Evolutionary conservation across 225 moss, liverwort and hornwort species (phyloP), one percentile per base, ranked within the genome.

Genomic region (Antitrichia curtipendula): DNA sequence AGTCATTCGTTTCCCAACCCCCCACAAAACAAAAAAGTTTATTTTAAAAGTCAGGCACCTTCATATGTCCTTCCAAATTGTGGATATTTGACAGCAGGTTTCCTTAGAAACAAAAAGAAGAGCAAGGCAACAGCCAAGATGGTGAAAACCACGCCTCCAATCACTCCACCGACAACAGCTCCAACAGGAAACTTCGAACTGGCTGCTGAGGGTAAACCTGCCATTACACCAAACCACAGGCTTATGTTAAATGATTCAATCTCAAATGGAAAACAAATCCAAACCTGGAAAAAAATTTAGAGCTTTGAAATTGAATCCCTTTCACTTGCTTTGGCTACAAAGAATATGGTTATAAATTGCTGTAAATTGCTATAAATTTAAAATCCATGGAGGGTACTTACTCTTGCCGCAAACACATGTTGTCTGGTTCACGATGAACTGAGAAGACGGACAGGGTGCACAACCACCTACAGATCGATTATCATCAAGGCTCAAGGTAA

Each of bases 21-120:
- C 14, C 1, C n/a, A 9, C 15, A 23, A 23, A 45, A 45, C 45
- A 45, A 50, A 49, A 50, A 74, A 76, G 15, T 45, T 1, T 3
- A 17, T 12, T n/a, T 41, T 16, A 5, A 34, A n/a, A n/a, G 4
- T n/a, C n/a, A n/a, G 8, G 58, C 57, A 91, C 91, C 86, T 65
- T 88, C 91, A 36, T 86, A 86, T 17, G 19, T 65, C 58, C 88
- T 88, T 82, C 91, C 88, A 65, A 91, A 91, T 4, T 88, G 76
- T 20, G 86, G 88, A 43, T 91, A 91, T 78, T 88, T 91, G 63
- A 22, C 47, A 17, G 8, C 2, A 22, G 8, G 43, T 58, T 62
- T 88, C 56, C 31, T 79, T 1, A 72, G 6, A 28, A 25, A 88
- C 5, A 88, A 13, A 5, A 86, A 47, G 64, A 78, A 86, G 71